These are phyloP conservation scores for Epichloe glyceriae DNA, from an alignment of 2,329 filamentous ascomycete genomes.

Conservation along the genomic window DNA sequence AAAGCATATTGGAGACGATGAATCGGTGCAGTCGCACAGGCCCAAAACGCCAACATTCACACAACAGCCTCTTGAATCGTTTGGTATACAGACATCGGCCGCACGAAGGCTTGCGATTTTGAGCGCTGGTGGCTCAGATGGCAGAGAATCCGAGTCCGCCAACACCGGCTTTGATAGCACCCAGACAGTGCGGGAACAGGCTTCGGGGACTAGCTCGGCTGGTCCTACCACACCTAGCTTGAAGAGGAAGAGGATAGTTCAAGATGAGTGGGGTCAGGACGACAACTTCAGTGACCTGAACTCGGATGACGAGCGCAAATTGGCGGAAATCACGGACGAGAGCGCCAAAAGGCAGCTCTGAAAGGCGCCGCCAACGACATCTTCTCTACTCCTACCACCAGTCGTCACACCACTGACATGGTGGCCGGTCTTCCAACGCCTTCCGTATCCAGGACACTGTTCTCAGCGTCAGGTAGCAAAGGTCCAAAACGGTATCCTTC, in stretches of 20 bases:
- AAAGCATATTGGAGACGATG: not conserved
- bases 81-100: constrained; percentile 16
- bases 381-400: constrained; percentile 16
- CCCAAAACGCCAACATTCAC: constrained; percentile 17
- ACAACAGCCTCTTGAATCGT: constrained; percentile 17
- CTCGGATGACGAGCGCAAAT: constrained; percentile 26
- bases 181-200: not conserved
- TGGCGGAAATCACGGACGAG: constrained; percentile 22
- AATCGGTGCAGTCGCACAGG: constrained; percentile 4
- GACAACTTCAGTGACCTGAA: constrained; percentile 21
- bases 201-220: not conserved
- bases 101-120: constrained; percentile 5
- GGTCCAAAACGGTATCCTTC: constrained; percentile 21
- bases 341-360: constrained; percentile 16
- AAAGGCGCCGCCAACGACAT: constrained; percentile 1
- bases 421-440: constrained; percentile 20
- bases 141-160: not conserved
- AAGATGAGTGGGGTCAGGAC: constrained; percentile 14
- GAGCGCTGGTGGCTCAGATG: not conserved
- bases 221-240: constrained; percentile 3
- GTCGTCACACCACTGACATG: constrained; percentile 11
- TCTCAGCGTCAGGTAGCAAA: constrained; percentile 17
- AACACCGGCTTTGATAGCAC: not conserved
- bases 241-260: constrained; percentile 18
- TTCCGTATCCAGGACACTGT: constrained; percentile 23